phyloP scores from a whole-genome alignment of 2,329 filamentous ascomycete species.

The Hawksworthiomyces lignivorus region DNA sequence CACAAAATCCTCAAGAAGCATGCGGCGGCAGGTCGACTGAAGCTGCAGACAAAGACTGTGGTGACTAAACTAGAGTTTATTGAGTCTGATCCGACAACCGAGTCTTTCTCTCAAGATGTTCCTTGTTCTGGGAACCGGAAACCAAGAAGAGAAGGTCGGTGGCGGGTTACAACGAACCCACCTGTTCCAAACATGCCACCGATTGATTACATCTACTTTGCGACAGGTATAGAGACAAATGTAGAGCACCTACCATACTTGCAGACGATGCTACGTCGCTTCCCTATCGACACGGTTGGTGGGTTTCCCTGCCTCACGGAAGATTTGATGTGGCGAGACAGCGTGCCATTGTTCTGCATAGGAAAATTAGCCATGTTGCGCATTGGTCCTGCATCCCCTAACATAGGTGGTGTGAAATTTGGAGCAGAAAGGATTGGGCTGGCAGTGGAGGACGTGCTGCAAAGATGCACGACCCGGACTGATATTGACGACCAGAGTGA shows the following conservation, averaged over 20 bases:
- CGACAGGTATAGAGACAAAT: conserved; percentile 63
- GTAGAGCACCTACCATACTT: conserved; percentile 55
- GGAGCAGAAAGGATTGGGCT: conserved; percentile 14
- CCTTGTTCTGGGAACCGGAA: no score
- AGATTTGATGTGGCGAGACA: conserved; percentile 66
- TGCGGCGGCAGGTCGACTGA: conserved; percentile 40
- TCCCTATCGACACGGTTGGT: conserved; percentile 54
- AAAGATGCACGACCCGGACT: neutral
- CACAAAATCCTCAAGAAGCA: conserved; percentile 59
- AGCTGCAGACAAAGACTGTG: conserved; percentile 48
- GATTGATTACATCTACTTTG: conserved; percentile 66
- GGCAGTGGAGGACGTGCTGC: conserved; percentile 7
- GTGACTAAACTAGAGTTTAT: conserved; percentile 40
- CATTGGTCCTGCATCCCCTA: conserved; percentile 13
- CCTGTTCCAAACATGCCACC: conserved; percentile 43
- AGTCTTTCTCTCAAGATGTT: conserved; percentile 9
- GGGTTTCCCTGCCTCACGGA: conserved; percentile 68
- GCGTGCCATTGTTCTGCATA: conserved; percentile 45
- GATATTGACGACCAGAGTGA: neutral
- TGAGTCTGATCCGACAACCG: no score
- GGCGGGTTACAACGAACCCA: conserved; percentile 44
- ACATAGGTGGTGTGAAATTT: conserved; percentile 14
- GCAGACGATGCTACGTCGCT: conserved; percentile 46
- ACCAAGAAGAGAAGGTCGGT: no score
- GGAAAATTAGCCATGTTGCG: conserved; percentile 15